Base-by-base conservation (phyloP, 441 rosid genomes). In the Melastoma candidum region DNA sequence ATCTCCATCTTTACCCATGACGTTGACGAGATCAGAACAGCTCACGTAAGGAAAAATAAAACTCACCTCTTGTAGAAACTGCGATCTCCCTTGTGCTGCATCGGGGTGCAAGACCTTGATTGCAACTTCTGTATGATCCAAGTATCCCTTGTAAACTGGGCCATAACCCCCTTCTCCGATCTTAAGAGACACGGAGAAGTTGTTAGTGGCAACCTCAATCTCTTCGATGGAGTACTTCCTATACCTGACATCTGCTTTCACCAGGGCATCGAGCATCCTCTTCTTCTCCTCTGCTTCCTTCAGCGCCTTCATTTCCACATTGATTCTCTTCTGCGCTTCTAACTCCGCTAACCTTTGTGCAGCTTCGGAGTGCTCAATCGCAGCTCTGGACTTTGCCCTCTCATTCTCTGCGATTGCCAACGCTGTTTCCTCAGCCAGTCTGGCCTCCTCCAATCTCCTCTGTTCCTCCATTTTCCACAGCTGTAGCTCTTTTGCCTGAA, bases 401-500 rank as follows among this genome's bases (percentile, higher is more conserved):
- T 57, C 60, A 27, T 32, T 48, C n/a, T 57, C 60, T 27, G 39
- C 36, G 12, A 48, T 14, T 24, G 50, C 14, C 13, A 57, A 8
- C 32, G 60, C 52, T 32, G 53, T 52, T 57, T 57, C 60, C 51
- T 48, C 44, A 46, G 53, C 60, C 17, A 47, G 22, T 47, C 0
- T 29, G 12, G 60, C 60, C 50, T 57, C 53, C 47, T 57, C 60
- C 27, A 57, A 39, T 13, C 10, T 24, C 11, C n/a, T n/a, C 44
- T 57, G 44, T 47, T 57, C 60, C 12, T 57, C 60, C 5, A 32
- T 32, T 71, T 87, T 92, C 96, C 90, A 87, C 12, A 72, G 74
- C 59, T 82, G 89, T 17, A 87, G 89, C 65, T 87, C 95, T 43
- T 61, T 72, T 45, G 95, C 83, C 98, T 90, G 76, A 11, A 57